Evolutionary conservation across 108 stramenopile species (phyloP).

Genomic region (Licmophora abbreviata): DNA sequence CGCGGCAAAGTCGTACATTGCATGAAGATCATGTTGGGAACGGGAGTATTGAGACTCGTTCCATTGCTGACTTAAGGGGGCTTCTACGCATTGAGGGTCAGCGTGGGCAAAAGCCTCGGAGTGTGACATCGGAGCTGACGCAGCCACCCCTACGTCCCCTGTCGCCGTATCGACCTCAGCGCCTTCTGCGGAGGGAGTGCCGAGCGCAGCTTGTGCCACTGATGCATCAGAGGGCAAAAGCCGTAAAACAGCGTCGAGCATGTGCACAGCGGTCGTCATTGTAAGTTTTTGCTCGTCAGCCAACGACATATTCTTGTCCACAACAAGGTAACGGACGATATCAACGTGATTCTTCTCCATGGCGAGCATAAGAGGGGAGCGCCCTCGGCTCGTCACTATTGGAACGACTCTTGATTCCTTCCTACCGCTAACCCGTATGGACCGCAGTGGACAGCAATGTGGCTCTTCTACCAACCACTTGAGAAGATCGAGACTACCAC

Average conservation of each 20-base stretch:
- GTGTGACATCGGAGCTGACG: not conserved
- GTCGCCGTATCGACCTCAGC: not conserved
- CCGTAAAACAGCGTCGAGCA: slow-evolving; percentile 34
- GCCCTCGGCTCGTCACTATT: slow-evolving; percentile 59
- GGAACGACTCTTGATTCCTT: slow-evolving; percentile 22
- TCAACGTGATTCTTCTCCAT: slow-evolving; percentile 49
- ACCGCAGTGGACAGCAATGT: slow-evolving; percentile 53
- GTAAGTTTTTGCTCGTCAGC: slow-evolving; percentile 49
- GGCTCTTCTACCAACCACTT: slow-evolving; percentile 53
- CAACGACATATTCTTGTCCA: slow-evolving; percentile 54
- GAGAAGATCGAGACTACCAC: slow-evolving; percentile 37
- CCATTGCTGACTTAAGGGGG: slow-evolving; percentile 1
- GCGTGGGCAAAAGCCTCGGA: not conserved
- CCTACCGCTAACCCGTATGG: slow-evolving; percentile 25
- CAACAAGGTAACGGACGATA: slow-evolving; percentile 67
- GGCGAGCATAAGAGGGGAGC: slow-evolving; percentile 58
- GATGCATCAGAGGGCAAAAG: slow-evolving; percentile 12
- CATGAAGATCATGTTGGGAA: slow-evolving; percentile 2
- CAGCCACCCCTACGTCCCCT: not conserved
- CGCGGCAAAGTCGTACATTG: not conserved
- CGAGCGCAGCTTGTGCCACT: not conserved
- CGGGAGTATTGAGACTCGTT: too few relatives aligned
- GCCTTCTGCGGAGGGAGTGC: not conserved
- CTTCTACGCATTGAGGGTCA: not conserved
- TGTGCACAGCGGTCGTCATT: slow-evolving; percentile 22